phyloP scores from a whole-genome alignment of 768 basidiomycete species.

The Lactarius indigo region DNA sequence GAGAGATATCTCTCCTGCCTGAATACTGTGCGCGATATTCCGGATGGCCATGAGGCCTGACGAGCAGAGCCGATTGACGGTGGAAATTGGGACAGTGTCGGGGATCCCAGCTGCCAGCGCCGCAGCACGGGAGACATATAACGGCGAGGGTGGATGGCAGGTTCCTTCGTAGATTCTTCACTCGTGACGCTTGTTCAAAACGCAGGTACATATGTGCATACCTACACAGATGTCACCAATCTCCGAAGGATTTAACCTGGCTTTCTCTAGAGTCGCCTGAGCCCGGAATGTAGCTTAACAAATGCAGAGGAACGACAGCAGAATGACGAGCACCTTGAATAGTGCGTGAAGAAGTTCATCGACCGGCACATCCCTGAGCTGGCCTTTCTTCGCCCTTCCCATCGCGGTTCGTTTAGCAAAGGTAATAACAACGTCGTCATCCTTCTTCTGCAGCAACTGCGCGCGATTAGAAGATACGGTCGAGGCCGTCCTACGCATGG shows the following conservation, averaged over 20 bases:
- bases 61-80: slow-evolving; percentile 87
- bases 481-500: slow-evolving; percentile 13
- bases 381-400: slow-evolving; percentile 86
- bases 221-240: slow-evolving; percentile 87
- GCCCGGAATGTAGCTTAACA: neutral
- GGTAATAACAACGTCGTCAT: slow-evolving; percentile 77
- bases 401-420: slow-evolving; percentile 84
- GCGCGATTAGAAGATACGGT: slow-evolving; percentile 42
- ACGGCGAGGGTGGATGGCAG: slow-evolving; percentile 79
- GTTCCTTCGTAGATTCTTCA: slow-evolving; percentile 47
- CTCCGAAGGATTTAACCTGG: slow-evolving; percentile 61
- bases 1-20: slow-evolving; percentile 76
- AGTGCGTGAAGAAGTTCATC: slow-evolving; percentile 84
- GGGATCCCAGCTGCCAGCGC: slow-evolving; percentile 89
- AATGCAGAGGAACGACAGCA: neutral
- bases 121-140: slow-evolving; percentile 81
- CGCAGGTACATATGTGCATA: slow-evolving; percentile 32
- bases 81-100: slow-evolving; percentile 78
- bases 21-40: slow-evolving; percentile 83
- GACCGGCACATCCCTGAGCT: slow-evolving; percentile 81
- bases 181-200: neutral
- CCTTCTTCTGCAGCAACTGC: slow-evolving; percentile 61
- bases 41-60: slow-evolving; percentile 94
- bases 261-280: slow-evolving; percentile 65
- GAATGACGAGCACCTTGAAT: slow-evolving; percentile 55